Base-by-base conservation (phyloP, 129 eudicot species). In the Flaveria robusta region DNA sequence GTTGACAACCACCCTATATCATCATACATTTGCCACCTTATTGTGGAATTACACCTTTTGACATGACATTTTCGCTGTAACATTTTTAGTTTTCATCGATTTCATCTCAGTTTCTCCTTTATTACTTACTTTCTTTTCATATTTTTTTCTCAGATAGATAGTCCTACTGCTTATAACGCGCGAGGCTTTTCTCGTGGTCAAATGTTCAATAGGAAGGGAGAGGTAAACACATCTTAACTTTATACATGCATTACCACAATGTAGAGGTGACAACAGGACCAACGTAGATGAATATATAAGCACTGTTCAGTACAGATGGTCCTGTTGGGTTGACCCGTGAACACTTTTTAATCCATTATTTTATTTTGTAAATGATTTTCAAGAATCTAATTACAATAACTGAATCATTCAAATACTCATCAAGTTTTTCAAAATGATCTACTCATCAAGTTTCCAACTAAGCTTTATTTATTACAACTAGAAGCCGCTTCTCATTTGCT, bases 131-230 rank as follows among this genome's bases (percentile, higher is more conserved):
- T 56, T 66, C 3, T 18, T 43, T 66, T 24, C 3, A 26, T 41
- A 5, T 76, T n/a, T 49, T 55, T 54, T 9, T 51, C 15, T 13
- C 79, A 91, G 97, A 89, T 95, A 19, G 81, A 84, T 10, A 91
- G 97, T 82, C 99, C 99, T 27, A 66, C 86, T 71, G 90, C 99
- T 45, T 72, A 83, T 72, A 82, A 77, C 43, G 97, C 89, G 2
- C 94, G 99, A 22, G 97, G 97, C 37, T 86, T 95, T 77, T 87
- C 82, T 77, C 43, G 80, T 43, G 96, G 96, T 66, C 92, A 82
- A 74, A 91, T 95, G 92, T 95, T 91, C 75, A 91, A 87, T 43
- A 79, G 74, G 77, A 86, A 77, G 63, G 99, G 99, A 86, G 97
- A 95, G 97, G 99, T 95, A 89, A 68, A 56, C 42, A 16, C 69